Evolutionary conservation across 225 moss, liverwort and hornwort species (phyloP).

Genomic region (Pseudoscleropodium purum): DNA sequence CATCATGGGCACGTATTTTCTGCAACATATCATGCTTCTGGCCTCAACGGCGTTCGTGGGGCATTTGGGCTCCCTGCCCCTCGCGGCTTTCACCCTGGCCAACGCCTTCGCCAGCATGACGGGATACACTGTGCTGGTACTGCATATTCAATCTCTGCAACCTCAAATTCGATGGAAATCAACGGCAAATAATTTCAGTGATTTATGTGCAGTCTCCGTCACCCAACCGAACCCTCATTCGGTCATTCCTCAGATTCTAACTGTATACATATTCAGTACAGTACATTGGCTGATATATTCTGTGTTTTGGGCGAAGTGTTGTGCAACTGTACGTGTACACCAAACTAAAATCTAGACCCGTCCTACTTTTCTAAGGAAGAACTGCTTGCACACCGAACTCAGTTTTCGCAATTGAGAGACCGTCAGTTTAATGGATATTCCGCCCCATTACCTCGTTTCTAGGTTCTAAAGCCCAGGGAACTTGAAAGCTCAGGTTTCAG

Average conservation of each 20-base stretch:
- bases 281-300: background rate
- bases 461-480: background rate
- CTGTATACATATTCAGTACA: no score
- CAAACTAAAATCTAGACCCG: background rate
- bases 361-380: background rate
- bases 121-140: constrained; percentile 17
- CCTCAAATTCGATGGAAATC: background rate
- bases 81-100: constrained; percentile 13
- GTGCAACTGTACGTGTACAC: background rate
- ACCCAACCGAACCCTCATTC: background rate
- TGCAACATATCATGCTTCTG: background rate
- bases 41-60: constrained; percentile 4
- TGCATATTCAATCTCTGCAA: background rate
- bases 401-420: background rate
- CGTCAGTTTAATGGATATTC: background rate
- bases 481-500: background rate
- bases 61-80: constrained; percentile 26
- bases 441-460: background rate
- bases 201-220: background rate
- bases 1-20: constrained; percentile 1
- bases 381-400: background rate
- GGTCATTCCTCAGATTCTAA: background rate
- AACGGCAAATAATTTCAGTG: background rate
- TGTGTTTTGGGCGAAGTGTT: background rate
- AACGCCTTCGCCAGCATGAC: constrained; percentile 3